Percentiles rank a stretch among this genome's conserved stretches.
Conservation (phyloP, 2,329 filamentous ascomycete species). For the Colletotrichum gloeosporioides region DNA sequence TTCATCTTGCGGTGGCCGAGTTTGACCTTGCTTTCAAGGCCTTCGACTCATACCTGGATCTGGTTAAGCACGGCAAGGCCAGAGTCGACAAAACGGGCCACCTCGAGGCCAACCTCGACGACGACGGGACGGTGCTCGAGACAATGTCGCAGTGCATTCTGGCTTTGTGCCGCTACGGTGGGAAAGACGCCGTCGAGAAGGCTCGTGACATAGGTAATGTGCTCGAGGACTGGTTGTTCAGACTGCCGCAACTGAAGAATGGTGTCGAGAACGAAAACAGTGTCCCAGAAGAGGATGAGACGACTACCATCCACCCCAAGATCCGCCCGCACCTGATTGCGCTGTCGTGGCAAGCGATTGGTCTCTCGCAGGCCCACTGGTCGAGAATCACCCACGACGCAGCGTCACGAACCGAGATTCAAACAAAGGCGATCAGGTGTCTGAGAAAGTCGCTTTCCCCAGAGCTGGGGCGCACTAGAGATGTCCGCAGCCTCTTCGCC, state of each 20-base stretch:
- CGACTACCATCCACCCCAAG: slow-evolving; percentile 38
- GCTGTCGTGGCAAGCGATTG: slow-evolving; percentile 82
- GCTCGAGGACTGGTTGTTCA: slow-evolving; percentile 77
- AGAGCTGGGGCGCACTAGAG: slow-evolving; percentile 68
- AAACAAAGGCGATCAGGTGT: slow-evolving; percentile 77
- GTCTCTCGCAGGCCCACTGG: slow-evolving; percentile 86
- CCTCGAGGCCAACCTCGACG: slow-evolving; percentile 74
- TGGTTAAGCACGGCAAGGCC: slow-evolving; percentile 84
- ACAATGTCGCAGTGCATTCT: slow-evolving; percentile 83
- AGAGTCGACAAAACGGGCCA: slow-evolving; percentile 81
- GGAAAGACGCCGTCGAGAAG: slow-evolving; percentile 76
- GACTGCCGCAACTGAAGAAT: slow-evolving; percentile 47
- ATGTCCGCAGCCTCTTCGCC: slow-evolving; percentile 80
- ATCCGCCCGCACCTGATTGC: slow-evolving; percentile 69
- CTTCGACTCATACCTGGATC: slow-evolving; percentile 89
- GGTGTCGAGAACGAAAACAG: slow-evolving; percentile 33
- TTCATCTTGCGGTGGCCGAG: slow-evolving; percentile 87
- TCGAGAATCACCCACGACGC: slow-evolving; percentile 81
- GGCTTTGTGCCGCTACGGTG: slow-evolving; percentile 83
- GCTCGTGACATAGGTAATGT: slow-evolving; percentile 73
- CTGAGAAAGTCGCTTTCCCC: slow-evolving; percentile 76
- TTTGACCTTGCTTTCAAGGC: slow-evolving; percentile 92
- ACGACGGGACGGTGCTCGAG: slow-evolving; percentile 76
- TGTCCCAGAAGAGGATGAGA: slow-evolving; percentile 36
- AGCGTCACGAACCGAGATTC: slow-evolving; percentile 72